Evolutionary conservation across 495 filamentous ascomycete species (phyloP), one percentile per base, ranked within the genome.

Genomic region (Geoglossum glabrum): DNA sequence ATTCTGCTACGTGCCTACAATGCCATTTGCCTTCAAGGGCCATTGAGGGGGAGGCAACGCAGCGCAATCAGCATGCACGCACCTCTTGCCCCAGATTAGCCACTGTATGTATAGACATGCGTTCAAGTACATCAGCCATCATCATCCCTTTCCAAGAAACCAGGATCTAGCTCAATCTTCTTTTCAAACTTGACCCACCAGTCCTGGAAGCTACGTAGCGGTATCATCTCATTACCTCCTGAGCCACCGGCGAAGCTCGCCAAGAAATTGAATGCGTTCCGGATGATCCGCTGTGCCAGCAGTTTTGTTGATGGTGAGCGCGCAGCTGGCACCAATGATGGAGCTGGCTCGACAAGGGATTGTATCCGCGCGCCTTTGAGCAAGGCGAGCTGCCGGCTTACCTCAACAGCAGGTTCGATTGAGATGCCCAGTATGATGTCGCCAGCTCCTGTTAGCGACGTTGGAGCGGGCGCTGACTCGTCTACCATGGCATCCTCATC

Each of bases 161-260:
- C 72, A 1, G 93, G 93, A 73, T 99, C 92, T 57, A 77, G 72
- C 66, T 88, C 82, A 30, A 97, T 75, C 69, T 79, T 83, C 40
- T 78, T 79, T 79, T 99, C 92, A 73, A 99, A 99, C 70, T 95
- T 96, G 54, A 70, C 74, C 92, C 92, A 99, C 92, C 93, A 99
- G 56, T 95, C 89, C 66, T 85, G 81, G 69, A 99, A 97, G 13
- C 82, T 84, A 71, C 83, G 86, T 57, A 99, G 66, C 34, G 93
- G 87, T 25, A 99, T 85, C 13, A 93, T 81, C 66, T 96, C 90
- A 54, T 83, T 76, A 11, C 85, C 36, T 71, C 74, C 19, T 19
- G 26, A 19, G 19, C 40, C 56, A 34, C 63, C 61, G 10, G 83
- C 84, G 74, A 94, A 97, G 63, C 89, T 85, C 25, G 90, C 81